Base-by-base conservation (phyloP, 139 green algal species). In the Tetradesmus obliquus region DNA sequence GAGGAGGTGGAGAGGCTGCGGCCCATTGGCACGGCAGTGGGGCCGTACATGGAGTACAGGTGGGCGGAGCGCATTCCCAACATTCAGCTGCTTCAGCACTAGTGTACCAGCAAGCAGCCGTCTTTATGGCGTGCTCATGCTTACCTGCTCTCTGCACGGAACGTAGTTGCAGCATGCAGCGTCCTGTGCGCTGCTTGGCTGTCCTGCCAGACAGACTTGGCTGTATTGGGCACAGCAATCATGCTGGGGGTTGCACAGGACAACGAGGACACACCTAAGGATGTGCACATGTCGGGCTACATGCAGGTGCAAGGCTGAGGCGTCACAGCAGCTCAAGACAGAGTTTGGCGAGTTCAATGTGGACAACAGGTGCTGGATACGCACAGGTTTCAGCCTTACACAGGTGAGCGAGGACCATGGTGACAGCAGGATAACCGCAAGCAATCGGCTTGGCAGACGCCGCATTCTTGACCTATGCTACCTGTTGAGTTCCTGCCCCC, bases 1-100 rank as follows among this genome's bases (percentile, higher is more conserved):
- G 96, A 97, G 93, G 97, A 98, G 95, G 95, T 98, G 81, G 97
- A 99, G 94, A 91, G 96, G 32, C 95, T 98, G 69, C 97, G 97
- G 79, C 97, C 97, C 8, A 96, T 98, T 20, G 97, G 96, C 24
- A 96, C 96, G 3, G 84, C 96, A 88, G 94, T 96, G 87, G 90
- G 89, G n/a, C 66, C 92, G 2, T 96, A 94, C 93, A 92, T 94
- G 82, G 93, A 95, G 88, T 96, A 95, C 89, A 91, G 90, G 89
- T 92, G 51, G 15, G 79, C 5, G 45, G 55, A 57, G 15, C 8
- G 82, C 6, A 9, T n/a, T 24, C 32, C 0, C 32, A 45, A 45
- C 60, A 72, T 72, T 72, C 60, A 20, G 60, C 60, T 72, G 60
- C 13, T 72, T 20, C 60, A 72, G 60, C 60, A 72, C 13, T 10